Evolutionary conservation across 345 rosid genomes (phyloP).

Genomic region (Acer negundo): DNA sequence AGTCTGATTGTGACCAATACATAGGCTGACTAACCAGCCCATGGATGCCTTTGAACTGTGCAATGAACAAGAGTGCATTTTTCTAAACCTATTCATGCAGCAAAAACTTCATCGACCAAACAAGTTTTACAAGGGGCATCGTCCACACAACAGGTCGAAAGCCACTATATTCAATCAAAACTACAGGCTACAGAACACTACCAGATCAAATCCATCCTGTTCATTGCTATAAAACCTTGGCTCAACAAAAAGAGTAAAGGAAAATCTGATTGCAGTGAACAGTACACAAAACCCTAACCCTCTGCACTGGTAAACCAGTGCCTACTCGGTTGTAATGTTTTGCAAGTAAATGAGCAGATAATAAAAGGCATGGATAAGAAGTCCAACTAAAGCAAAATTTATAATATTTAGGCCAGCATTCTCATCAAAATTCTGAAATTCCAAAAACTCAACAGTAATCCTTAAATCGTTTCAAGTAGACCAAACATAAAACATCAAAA

Average conservation of each 20-base stretch:
- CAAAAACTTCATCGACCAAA: neutral
- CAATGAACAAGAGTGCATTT: too few species aligned
- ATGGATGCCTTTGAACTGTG: neutral
- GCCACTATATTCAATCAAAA: neutral
- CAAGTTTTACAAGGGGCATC: neutral
- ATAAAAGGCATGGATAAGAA: neutral
- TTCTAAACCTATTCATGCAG: neutral
- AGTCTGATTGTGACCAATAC: too few species aligned
- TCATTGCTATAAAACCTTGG: neutral
- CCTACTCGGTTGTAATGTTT: neutral
- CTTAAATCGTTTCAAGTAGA: neutral
- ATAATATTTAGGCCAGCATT: neutral
- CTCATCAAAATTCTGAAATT: neutral
- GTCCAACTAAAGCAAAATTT: constrained; percentile 4
- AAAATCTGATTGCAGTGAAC: neutral
- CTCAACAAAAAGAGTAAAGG: neutral
- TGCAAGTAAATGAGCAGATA: neutral
- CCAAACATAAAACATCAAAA: neutral
- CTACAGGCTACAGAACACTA: neutral
- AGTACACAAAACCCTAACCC: neutral
- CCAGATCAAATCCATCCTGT: neutral
- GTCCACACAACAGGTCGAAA: neutral
- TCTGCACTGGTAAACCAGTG: neutral
- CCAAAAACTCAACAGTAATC: constrained; percentile 1
- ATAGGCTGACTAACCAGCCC: neutral